Evolutionary conservation across 805 yeast species (phyloP), one percentile per base, ranked within the genome.

Genomic region (Torulaspora maleeae): DNA sequence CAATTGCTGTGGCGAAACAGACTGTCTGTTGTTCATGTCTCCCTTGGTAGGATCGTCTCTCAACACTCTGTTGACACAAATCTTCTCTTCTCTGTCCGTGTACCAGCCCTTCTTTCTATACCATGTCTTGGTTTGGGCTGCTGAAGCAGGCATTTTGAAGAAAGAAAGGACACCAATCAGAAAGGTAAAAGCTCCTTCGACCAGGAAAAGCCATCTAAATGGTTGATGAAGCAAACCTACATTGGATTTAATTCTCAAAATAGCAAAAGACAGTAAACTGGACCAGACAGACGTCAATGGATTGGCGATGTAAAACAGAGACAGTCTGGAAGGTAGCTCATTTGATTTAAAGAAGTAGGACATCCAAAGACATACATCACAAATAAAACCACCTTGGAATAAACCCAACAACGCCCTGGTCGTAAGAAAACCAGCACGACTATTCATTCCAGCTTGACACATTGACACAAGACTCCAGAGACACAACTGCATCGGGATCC

Each of bases 371-470:
- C 73, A 27, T 76, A 64, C 50, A 53, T 82, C 87, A 27, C 84
- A 82, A 44, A 83, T 81, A 48, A 80, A 81, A 0, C 88, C 87
- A 45, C 87, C 87, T 59, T 82, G 82, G n/a, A 77, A 60, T 3
- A 74, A 54, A 2, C 83, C 87, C 33, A 80, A 56, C 4, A 79
- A 64, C 0, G 75, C 74, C 48, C 86, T 67, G 3, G 79, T 71
- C 7, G 67, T 68, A 45, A 63, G 68, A 49, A 78, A 80, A 0
- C 77, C 71, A 1, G 69, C 55, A 46, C 63, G 69, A 34, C 62
- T 62, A 2, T 51, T 62, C 45, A 81, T 61, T 13, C 67, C 68
- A 36, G 73, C 73, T 58, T 82, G 86, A 37, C 66, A 63, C 35
- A 76, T 64, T 3, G 83, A 76, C 13, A 80, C 79, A 8, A 74